phyloP scores from a whole-genome alignment of 768 basidiomycete genomes.

The Agrocybe chaxingu region DNA sequence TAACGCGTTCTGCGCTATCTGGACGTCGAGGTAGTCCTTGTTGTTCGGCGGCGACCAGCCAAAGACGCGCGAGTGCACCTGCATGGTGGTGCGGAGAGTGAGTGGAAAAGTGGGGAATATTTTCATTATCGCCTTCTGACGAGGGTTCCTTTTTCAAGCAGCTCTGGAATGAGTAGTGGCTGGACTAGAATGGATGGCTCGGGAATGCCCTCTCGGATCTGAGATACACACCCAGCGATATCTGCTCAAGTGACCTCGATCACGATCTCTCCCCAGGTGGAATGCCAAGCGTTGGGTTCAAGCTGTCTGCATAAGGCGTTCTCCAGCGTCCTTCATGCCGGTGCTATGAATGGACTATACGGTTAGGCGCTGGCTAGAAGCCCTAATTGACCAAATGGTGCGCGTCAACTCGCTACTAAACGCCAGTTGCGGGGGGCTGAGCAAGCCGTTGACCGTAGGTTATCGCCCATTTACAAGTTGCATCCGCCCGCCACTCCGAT shows the following conservation, averaged over 20 bases:
- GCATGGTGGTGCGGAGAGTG: conserved; percentile 11
- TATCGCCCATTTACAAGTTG: too few relatives aligned
- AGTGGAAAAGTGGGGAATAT: conserved; percentile 4
- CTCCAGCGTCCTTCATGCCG: conserved; percentile 11
- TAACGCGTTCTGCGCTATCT: conserved; percentile 9
- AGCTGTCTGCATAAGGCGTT: background rate
- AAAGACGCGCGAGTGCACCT: conserved; percentile 20
- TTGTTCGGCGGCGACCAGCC: conserved; percentile 31
- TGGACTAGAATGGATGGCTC: conserved; percentile 14
- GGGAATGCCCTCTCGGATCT: conserved; percentile 10
- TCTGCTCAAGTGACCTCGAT: conserved; percentile 18
- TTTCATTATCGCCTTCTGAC: conserved; percentile 3
- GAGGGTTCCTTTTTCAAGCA: conserved; percentile 10
- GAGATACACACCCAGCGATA: conserved; percentile 7
- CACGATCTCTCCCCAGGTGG: conserved; percentile 9
- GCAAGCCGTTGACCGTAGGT: too few relatives aligned
- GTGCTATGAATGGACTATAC: conserved; percentile 6
- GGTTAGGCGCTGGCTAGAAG: background rate
- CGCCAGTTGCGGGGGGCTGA: too few relatives aligned
- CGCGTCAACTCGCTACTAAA: too few relatives aligned
- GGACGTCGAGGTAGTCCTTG: conserved; percentile 23
- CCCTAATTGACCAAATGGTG: too few relatives aligned
- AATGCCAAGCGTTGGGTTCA: conserved; percentile 10
- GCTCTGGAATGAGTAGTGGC: background rate
- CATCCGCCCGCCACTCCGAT: too few relatives aligned